Evolutionary conservation across 495 filamentous ascomycete genomes (phyloP).

Genomic region (Annulohypoxylon bovei): DNA sequence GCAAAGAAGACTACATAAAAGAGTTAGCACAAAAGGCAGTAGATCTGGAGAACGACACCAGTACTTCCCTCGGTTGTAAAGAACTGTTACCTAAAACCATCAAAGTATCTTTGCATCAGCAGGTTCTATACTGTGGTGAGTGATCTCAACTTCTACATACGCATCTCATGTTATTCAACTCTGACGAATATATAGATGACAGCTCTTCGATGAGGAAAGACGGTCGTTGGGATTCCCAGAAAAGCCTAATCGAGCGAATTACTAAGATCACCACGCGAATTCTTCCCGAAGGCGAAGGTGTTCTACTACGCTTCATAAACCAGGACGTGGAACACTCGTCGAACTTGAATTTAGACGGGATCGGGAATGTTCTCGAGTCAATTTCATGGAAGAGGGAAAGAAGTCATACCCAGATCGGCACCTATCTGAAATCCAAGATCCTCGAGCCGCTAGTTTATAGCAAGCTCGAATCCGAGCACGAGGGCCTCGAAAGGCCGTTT

Average conservation of each 20-base stretch:
- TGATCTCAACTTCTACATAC: background rate
- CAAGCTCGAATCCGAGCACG: background rate
- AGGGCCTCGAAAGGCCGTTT: background rate
- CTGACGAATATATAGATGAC: background rate
- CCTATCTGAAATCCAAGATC: background rate
- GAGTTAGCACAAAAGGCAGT: slow-evolving; percentile 2
- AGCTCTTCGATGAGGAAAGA: background rate
- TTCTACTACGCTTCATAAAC: background rate
- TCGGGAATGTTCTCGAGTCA: background rate
- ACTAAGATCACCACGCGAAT: slow-evolving; percentile 1
- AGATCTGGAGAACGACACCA: background rate
- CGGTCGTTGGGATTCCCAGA: background rate
- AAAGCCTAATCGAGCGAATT: background rate
- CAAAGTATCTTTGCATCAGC: background rate
- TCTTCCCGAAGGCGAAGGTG: background rate
- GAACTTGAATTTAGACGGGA: background rate
- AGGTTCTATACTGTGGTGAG: background rate
- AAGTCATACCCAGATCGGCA: background rate
- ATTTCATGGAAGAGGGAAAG: background rate
- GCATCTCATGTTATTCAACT: background rate
- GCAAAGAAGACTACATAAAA: slow-evolving; percentile 7
- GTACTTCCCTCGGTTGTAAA: background rate
- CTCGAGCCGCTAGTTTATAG: background rate
- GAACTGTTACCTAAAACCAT: background rate
- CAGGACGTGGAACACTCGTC: background rate